Evolutionary conservation across 2,329 filamentous ascomycete species (phyloP).

Genomic region (Podosphaera aphanis): DNA sequence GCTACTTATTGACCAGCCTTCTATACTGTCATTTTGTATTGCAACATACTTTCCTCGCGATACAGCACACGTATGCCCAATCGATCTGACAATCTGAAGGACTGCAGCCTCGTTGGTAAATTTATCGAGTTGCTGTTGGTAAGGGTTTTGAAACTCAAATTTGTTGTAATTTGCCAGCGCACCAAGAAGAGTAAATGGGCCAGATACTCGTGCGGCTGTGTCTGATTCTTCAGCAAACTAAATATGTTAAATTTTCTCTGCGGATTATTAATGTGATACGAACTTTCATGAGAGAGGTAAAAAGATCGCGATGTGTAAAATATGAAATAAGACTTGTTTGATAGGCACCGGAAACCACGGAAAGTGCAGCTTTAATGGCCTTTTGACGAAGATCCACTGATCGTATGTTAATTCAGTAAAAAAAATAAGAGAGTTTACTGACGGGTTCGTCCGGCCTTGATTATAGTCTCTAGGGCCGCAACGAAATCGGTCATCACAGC

Average conservation of each 20-base stretch:
- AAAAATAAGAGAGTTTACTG: conserved; percentile 17
- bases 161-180: conserved; percentile 96
- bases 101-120: conserved; percentile 87
- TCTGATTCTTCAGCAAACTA: conserved; percentile 67
- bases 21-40: conserved; percentile 72
- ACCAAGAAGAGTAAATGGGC: conserved; percentile 64
- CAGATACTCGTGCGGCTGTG: conserved; percentile 34
- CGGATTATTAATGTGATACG: conserved; percentile 5
- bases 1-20: conserved; percentile 64
- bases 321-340: conserved; percentile 87
- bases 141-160: conserved; percentile 94
- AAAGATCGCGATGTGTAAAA: conserved; percentile 82
- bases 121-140: conserved; percentile 73
- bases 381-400: conserved; percentile 52
- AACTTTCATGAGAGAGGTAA: conserved; percentile 87
- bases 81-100: conserved; percentile 51
- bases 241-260: conserved; percentile 3
- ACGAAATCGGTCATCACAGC: conserved; percentile 75
- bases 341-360: conserved; percentile 79
- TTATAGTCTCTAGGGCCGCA: conserved; percentile 54
- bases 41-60: conserved; percentile 58
- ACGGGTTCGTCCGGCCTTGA: conserved; percentile 53
- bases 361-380: conserved; percentile 59
- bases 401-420: conserved; percentile 10
- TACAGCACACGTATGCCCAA: conserved; percentile 46